Conservation (phyloP, 1,284 basidiomycete species). For the Taiwanofungus camphoratus region DNA sequence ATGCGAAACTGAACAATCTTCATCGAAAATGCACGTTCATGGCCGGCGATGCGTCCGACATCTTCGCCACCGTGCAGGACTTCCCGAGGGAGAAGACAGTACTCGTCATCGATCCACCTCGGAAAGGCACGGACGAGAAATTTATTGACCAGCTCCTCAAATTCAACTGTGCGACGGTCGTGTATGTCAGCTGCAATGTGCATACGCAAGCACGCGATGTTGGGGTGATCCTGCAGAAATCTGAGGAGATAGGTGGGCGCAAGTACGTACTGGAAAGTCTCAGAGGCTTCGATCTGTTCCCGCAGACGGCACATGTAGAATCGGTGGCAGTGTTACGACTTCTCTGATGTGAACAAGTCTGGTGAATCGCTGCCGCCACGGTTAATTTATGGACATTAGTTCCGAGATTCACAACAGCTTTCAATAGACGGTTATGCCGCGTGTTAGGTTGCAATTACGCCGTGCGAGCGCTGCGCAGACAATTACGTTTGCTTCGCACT, state of each 20-base stretch:
- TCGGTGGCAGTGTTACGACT: conserved; percentile 67
- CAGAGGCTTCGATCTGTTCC: conserved; percentile 88
- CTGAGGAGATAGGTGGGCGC: conserved; percentile 35
- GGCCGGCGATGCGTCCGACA: conserved; percentile 65
- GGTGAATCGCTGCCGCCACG: too few relatives aligned
- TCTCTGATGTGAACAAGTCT: too few relatives aligned
- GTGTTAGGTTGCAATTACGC: too few relatives aligned
- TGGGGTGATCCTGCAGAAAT: conserved; percentile 58
- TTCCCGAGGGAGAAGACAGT: conserved; percentile 70
- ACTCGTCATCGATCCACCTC: conserved; percentile 81
- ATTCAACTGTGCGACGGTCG: conserved; percentile 68
- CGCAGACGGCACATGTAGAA: conserved; percentile 89
- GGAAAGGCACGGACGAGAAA: conserved; percentile 83
- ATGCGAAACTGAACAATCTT: conserved; percentile 73
- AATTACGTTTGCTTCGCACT: too few relatives aligned
- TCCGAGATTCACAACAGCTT: too few relatives aligned
- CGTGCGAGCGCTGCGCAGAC: too few relatives aligned
- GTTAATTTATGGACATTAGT: too few relatives aligned
- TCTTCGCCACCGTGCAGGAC: conserved; percentile 58
- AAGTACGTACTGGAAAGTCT: conserved; percentile 73
- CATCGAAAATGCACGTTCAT: conserved; percentile 48
- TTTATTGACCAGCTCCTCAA: conserved; percentile 77
- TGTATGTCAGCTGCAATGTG: conserved; percentile 95
- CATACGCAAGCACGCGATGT: conserved; percentile 83
- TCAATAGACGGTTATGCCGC: too few relatives aligned